Percentiles rank a stretch among this genome's conserved stretches.
These are phyloP conservation scores for Solanum ossicruentum DNA, from an alignment of 257 asterid species.

Conservation along the genomic window DNA sequence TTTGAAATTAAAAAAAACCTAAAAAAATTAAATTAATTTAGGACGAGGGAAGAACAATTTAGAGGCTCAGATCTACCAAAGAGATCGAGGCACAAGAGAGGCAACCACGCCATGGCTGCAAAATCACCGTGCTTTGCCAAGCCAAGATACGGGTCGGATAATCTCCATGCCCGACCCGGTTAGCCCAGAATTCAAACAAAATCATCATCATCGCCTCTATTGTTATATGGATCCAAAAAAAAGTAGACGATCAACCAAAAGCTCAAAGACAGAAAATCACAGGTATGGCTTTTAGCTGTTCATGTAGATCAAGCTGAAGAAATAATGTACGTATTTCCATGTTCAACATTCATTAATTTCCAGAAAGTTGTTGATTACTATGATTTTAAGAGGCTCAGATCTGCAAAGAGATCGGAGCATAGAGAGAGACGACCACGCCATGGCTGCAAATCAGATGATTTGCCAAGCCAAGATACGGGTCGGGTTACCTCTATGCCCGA, in stretches of 20 bases:
- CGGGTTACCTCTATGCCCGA: neutral
- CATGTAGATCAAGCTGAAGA: neutral
- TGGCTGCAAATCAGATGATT: constrained; percentile 22
- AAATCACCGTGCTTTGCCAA: too few species aligned
- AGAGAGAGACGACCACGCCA: constrained; percentile 8
- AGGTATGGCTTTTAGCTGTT: neutral
- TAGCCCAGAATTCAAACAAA: too few species aligned
- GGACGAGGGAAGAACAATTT: too few species aligned
- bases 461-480: constrained; percentile 19
- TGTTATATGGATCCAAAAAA: neutral
- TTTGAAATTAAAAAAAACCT: too few species aligned
- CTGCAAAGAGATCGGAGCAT: neutral
- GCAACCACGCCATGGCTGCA: too few species aligned
- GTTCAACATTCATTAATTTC: neutral
- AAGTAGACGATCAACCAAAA: neutral
- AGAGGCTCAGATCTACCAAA: too few species aligned
- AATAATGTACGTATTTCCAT: neutral
- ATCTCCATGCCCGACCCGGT: too few species aligned
- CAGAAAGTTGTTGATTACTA: neutral
- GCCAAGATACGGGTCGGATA: too few species aligned
- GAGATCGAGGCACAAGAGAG: too few species aligned
- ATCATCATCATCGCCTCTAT: neutral
- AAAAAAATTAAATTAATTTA: too few species aligned
- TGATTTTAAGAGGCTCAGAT: constrained; percentile 16
- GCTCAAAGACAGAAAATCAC: neutral